Evolutionary conservation across 768 basidiomycete genomes (phyloP).

Genomic region (Leccinum disarticulatum): DNA sequence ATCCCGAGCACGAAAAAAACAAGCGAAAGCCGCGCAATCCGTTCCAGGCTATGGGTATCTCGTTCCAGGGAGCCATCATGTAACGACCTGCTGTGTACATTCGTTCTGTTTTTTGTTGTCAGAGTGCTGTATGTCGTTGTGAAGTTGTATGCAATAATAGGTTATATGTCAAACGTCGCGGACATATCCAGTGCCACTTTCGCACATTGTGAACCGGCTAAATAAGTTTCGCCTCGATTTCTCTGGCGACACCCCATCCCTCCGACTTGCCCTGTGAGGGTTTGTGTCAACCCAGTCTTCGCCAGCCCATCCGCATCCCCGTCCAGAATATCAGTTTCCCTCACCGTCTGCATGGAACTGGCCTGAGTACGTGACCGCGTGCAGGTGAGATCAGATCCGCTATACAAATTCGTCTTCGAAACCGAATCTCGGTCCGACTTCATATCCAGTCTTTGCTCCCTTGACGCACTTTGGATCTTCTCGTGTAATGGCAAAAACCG

Average conservation of each 20-base stretch:
- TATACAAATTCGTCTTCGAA: neutral
- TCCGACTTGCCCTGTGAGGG: neutral
- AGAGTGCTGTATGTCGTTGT: neutral
- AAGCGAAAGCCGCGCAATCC: slow-evolving; percentile 5
- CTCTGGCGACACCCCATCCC: slow-evolving; percentile 20
- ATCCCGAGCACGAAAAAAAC: slow-evolving; percentile 4
- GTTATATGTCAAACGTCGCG: neutral
- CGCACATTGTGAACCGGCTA: slow-evolving; percentile 26
- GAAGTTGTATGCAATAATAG: neutral
- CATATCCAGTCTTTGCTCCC: slow-evolving; percentile 26
- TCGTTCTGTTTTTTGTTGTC: neutral
- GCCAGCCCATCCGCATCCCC: neutral
- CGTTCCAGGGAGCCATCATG: slow-evolving; percentile 22
- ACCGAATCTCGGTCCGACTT: slow-evolving; percentile 6
- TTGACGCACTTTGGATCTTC: slow-evolving; percentile 12
- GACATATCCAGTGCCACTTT: slow-evolving; percentile 20
- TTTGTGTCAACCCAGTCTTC: slow-evolving; percentile 5
- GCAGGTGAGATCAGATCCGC: slow-evolving; percentile 23
- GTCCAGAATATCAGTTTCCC: neutral
- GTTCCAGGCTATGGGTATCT: slow-evolving; percentile 12
- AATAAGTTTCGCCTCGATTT: slow-evolving; percentile 10
- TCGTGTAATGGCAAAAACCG: slow-evolving; percentile 68
- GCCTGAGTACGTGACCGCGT: slow-evolving; percentile 17
- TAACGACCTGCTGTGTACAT: slow-evolving; percentile 10
- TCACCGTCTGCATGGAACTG: slow-evolving; percentile 30